Base-by-base conservation (phyloP, 2,329 filamentous ascomycete genomes). In the Neurospora sp. region DNA sequence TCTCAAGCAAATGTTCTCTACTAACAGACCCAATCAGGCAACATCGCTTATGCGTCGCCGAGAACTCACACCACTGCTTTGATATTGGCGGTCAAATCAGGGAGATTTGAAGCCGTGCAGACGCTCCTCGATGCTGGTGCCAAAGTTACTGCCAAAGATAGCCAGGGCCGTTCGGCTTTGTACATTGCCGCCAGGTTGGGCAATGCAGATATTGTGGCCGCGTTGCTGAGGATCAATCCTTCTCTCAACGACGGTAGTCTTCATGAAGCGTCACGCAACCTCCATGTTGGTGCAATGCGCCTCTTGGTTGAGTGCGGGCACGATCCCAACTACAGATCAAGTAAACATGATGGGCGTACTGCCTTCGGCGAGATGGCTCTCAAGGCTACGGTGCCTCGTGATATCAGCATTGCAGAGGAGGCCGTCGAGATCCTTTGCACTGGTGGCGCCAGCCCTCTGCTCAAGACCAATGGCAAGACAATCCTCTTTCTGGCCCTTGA, bases 191-290 rank as follows among this genome's bases (percentile, higher is more conserved):
- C 77, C 6, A 71, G 73, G 5, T 69, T 67, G 10, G 78, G 78
- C 15, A 70, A 77, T 67, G 43, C 74, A 0, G 72, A 75, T 10
- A 66, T 75, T 8, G 74, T 78, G 8, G 69, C 75, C 6, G 57
- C 75, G 10, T 70, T 79, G 12, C 71, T 79, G 6, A 73, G 75
- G 57, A 69, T 70, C 8, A 75, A 74, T 4, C 73, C 73, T 8
- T 70, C 70, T 3, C 41, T 70, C 12, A 78, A 79, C 66, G 77
- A 79, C 41, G 77, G 78, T 5, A 79, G 77, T 69, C 75, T 79
- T 4, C 77, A 78, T 67, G 77, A 78, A 70, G 78, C 77, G 1
- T 73, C 76, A 4, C 73, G 76, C 8, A 70, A 74, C 28, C 76
- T 79, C 36, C 76, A 78, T 36, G 66, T 70, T 3, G 70, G 74